These are phyloP conservation scores for Mariannaea elegans DNA, from an alignment of 2,329 filamentous ascomycete genomes.

Conservation along the genomic window DNA sequence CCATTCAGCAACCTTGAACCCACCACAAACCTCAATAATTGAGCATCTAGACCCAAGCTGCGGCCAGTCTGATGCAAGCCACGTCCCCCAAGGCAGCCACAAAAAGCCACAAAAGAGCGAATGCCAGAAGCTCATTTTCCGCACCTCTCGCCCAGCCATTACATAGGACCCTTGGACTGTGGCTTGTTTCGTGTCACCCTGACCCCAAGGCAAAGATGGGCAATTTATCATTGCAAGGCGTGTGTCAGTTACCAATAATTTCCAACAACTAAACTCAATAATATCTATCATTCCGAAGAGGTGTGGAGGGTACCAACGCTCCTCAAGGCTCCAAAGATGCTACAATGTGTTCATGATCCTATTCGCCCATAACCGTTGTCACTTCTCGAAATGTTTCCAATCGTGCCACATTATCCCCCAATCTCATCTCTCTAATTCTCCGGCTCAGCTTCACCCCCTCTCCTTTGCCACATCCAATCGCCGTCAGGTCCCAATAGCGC, in stretches of 20 bases:
- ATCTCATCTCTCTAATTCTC: slow-evolving; percentile 25
- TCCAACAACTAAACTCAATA: background rate
- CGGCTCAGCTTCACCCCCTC: slow-evolving; percentile 21
- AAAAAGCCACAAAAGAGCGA: background rate
- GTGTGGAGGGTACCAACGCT: background rate
- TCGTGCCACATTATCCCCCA: slow-evolving; percentile 2
- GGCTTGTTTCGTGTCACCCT: slow-evolving; percentile 11
- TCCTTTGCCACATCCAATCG: slow-evolving; percentile 26
- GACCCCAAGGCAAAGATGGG: background rate
- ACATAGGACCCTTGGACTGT: background rate
- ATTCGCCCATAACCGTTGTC: background rate
- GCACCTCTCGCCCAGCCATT: background rate
- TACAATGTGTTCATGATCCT: background rate
- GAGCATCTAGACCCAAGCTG: slow-evolving; percentile 9
- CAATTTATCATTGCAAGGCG: background rate
- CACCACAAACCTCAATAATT: no score
- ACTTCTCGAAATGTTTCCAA: slow-evolving; percentile 14
- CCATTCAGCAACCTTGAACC: background rate
- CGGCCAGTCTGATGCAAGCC: background rate
- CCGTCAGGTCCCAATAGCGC: slow-evolving; percentile 28
- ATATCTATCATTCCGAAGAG: background rate
- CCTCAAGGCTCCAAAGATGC: background rate
- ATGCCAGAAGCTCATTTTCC: background rate
- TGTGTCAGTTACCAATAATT: background rate
- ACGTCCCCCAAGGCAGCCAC: background rate